Conservation (phyloP, 2,329 filamentous ascomycete genomes). For the Cordyceps militaris region DNA sequence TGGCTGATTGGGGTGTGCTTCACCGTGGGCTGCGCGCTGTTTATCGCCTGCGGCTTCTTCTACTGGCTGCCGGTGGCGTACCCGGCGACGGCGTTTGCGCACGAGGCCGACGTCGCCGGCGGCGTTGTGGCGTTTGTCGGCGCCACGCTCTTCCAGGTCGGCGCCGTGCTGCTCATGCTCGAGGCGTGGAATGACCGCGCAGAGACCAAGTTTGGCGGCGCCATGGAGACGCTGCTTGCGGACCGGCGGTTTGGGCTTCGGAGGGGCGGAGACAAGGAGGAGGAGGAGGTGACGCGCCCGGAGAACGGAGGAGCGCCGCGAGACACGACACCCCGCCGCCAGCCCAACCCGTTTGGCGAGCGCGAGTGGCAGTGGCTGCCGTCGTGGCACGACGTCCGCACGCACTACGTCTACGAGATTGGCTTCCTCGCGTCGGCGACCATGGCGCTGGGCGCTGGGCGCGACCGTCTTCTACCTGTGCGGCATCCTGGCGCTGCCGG, state of each 20-base stretch:
- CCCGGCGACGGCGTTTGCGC: slow-evolving; percentile 43
- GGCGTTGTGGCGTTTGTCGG: slow-evolving; percentile 54
- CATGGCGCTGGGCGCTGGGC: slow-evolving; percentile 43
- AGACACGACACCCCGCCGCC: too few relatives aligned
- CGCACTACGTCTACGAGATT: slow-evolving; percentile 54
- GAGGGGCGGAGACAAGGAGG: neutral
- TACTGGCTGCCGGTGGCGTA: slow-evolving; percentile 51
- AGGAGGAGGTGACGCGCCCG: neutral
- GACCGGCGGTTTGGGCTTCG: slow-evolving; percentile 11
- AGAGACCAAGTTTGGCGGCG: slow-evolving; percentile 54
- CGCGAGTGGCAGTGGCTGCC: slow-evolving; percentile 53
- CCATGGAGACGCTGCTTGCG: slow-evolving; percentile 34
- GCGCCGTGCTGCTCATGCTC: slow-evolving; percentile 48
- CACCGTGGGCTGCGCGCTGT: slow-evolving; percentile 18
- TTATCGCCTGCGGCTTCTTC: slow-evolving; percentile 36
- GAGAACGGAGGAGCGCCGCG: too few relatives aligned
- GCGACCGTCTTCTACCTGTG: slow-evolving; percentile 55
- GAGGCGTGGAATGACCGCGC: slow-evolving; percentile 54
- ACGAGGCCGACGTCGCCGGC: slow-evolving; percentile 40
- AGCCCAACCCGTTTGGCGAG: slow-evolving; percentile 14
- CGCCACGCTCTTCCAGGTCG: slow-evolving; percentile 52
- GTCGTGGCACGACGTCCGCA: slow-evolving; percentile 43
- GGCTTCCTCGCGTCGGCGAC: slow-evolving; percentile 53
- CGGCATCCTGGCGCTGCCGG: slow-evolving; percentile 53
- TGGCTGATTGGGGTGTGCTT: slow-evolving; percentile 18